phyloP scores from a whole-genome alignment of 768 basidiomycete species.

The Tricholoma furcatifolium region DNA sequence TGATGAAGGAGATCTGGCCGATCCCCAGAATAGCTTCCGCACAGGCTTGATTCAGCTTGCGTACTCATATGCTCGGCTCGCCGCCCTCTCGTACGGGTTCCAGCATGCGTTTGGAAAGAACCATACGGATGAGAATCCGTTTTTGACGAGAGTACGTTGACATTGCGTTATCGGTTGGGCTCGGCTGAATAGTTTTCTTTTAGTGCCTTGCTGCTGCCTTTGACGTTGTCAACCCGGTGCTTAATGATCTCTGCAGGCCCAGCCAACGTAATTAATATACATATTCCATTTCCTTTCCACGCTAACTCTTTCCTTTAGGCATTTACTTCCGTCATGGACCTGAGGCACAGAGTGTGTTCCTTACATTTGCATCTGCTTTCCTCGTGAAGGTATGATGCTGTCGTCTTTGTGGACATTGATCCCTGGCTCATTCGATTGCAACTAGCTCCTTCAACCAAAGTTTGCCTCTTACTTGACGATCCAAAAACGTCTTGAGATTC shows the following conservation, averaged over 20 bases:
- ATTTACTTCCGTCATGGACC: slow-evolving; percentile 70
- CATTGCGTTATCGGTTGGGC: not conserved
- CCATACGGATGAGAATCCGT: slow-evolving; percentile 60
- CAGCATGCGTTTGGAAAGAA: slow-evolving; percentile 72
- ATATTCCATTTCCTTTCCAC: not conserved
- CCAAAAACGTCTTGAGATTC: slow-evolving; percentile 62
- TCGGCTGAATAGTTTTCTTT: slow-evolving; percentile 1
- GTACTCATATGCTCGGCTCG: slow-evolving; percentile 67
- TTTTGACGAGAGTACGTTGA: slow-evolving; percentile 58
- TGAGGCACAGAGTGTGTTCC: slow-evolving; percentile 76
- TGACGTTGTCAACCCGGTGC: slow-evolving; percentile 61
- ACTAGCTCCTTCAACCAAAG: slow-evolving; percentile 76
- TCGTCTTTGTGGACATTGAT: not conserved
- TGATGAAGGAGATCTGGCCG: slow-evolving; percentile 51
- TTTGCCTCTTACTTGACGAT: slow-evolving; percentile 59
- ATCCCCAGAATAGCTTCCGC: slow-evolving; percentile 57
- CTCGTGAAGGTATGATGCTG: slow-evolving; percentile 61
- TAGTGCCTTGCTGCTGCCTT: slow-evolving; percentile 69
- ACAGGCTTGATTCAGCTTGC: slow-evolving; percentile 59
- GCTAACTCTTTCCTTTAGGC: slow-evolving; percentile 30
- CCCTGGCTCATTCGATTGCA: not conserved
- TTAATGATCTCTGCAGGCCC: slow-evolving; percentile 56
- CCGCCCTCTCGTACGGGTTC: slow-evolving; percentile 73
- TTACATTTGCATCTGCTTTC: slow-evolving; percentile 81
- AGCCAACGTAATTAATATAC: slow-evolving; percentile 43